A percentile compares a stretch with the other conserved stretches of the same genome.
Evolutionary conservation across 164 flowering plant species (phyloP).

Genomic region (Sedum album): DNA sequence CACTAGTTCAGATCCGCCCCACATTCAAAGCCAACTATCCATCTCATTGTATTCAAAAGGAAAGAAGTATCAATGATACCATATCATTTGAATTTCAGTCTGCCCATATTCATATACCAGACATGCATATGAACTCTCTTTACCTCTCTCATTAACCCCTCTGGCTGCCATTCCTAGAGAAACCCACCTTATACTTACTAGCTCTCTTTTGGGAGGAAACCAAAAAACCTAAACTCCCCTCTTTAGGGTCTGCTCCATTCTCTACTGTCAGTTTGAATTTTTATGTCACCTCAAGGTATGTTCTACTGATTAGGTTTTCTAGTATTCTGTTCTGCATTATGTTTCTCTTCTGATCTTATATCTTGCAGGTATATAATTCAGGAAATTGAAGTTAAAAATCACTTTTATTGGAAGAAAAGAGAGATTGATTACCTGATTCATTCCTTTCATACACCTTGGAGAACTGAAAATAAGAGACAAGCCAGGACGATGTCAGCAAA

Average conservation of each 20-base stretch:
- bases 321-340: not conserved
- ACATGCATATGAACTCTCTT: not conserved
- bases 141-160: not conserved
- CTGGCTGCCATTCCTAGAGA: constrained; percentile 5
- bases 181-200: not conserved
- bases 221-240: not conserved
- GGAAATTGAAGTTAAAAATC: not conserved
- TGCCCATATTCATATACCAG: constrained; percentile 3
- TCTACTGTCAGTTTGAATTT: not conserved
- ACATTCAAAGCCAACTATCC: constrained; percentile 3
- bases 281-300: not conserved
- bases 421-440: not conserved
- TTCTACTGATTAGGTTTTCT: not conserved
- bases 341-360: not conserved
- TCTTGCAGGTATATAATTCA: not conserved
- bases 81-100: not conserved
- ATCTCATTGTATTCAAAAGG: not conserved
- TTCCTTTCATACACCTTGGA: too few relatives aligned
- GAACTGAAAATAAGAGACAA: too few relatives aligned
- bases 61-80: not conserved
- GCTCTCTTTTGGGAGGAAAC: not conserved
- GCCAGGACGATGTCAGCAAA: constrained; percentile 31
- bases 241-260: not conserved
- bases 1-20: constrained; percentile 1
- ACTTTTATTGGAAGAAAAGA: not conserved